phyloP scores from a whole-genome alignment of 176 grass and related monocot genomes.

The Carex pumila region DNA sequence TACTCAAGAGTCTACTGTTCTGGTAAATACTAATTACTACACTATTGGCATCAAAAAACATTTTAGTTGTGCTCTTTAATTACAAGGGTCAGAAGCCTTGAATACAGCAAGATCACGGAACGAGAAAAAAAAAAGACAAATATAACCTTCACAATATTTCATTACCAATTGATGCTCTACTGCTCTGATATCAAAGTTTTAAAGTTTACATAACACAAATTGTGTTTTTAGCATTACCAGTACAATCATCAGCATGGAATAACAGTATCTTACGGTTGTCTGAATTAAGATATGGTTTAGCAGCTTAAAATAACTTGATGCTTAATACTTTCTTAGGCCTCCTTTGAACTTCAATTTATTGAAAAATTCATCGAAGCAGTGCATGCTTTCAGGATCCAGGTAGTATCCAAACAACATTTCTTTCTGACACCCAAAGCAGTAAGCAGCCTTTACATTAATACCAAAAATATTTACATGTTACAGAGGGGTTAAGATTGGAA shows the following conservation, averaged over 20 bases:
- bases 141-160: not conserved
- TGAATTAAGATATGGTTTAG: not conserved
- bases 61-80: not conserved
- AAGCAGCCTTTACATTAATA: no score
- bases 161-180: not conserved
- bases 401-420: not conserved
- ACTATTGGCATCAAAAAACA: no score
- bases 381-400: not conserved
- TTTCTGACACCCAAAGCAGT: no score
- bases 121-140: not conserved
- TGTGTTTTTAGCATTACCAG: not conserved
- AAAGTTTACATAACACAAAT: not conserved
- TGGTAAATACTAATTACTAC: not conserved
- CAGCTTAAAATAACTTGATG: not conserved
- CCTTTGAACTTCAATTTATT: not conserved
- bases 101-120: not conserved
- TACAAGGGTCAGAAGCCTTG: not conserved
- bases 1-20: no score
- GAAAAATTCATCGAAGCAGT: not conserved
- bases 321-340: no score
- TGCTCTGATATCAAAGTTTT: not conserved
- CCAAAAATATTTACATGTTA: no score
- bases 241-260: not conserved
- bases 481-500: no score
- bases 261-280: not conserved